Evolutionary conservation across 1,139 yeast genomes (phyloP).

Genomic region (Hemisphaericaspora lyxosophila): DNA sequence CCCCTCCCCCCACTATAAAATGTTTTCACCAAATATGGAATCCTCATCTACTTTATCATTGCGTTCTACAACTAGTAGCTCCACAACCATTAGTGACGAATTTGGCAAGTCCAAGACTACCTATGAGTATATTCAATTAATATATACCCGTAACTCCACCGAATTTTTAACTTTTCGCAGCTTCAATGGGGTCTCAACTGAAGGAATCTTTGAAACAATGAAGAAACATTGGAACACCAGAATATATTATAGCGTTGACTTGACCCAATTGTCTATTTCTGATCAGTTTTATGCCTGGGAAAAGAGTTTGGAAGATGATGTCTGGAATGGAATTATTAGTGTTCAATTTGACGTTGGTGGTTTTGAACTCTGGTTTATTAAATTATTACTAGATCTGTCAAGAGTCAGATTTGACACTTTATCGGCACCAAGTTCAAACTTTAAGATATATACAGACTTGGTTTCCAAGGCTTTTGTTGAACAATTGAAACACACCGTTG

Average conservation of each 20-base stretch:
- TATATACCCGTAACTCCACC: conserved; percentile 26
- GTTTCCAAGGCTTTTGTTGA: conserved; percentile 37
- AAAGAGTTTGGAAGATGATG: conserved; percentile 6
- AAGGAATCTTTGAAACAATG: conserved; percentile 4
- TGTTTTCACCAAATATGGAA: conserved; percentile 10
- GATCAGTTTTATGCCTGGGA: conserved; percentile 23
- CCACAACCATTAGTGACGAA: conserved; percentile 10
- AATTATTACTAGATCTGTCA: conserved; percentile 22
- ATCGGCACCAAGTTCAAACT: conserved; percentile 3
- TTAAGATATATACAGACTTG: conserved; percentile 15
- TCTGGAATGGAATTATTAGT: conserved; percentile 28
- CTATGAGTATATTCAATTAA: conserved; percentile 31
- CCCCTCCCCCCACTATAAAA: no score
- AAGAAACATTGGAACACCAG: conserved; percentile 5
- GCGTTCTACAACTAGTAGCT: conserved; percentile 12
- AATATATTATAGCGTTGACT: conserved; percentile 8
- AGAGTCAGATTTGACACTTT: conserved; percentile 12
- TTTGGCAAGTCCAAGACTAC: conserved; percentile 17
- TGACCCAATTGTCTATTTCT: conserved; percentile 12
- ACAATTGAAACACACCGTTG: conserved; percentile 47
- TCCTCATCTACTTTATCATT: conserved; percentile 12
- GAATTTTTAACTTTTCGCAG: conserved; percentile 12
- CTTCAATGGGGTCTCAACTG: conserved; percentile 9
- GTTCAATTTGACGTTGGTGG: conserved; percentile 19
- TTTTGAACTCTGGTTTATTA: conserved; percentile 38